phyloP scores from a whole-genome alignment of 805 yeast genomes.

The Candida hungchunana region DNA sequence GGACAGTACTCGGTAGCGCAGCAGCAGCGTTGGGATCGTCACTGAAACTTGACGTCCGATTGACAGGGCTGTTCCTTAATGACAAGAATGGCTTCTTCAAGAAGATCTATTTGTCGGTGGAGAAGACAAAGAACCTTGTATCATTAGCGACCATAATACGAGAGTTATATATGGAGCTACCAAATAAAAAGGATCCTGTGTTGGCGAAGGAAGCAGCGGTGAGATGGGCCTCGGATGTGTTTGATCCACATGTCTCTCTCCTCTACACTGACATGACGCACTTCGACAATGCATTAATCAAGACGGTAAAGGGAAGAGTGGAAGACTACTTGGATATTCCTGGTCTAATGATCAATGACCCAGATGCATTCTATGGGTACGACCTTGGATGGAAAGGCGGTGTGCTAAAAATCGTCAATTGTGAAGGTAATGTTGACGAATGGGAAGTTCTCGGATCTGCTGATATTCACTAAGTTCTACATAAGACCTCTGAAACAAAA shows the following conservation, averaged over 20 bases:
- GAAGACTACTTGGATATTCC: conserved; percentile 53
- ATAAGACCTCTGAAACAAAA: not conserved
- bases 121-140: conserved; percentile 22
- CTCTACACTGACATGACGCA: conserved; percentile 64
- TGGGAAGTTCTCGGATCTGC: conserved; percentile 61
- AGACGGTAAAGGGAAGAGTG: conserved; percentile 60
- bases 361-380: conserved; percentile 22
- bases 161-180: conserved; percentile 50
- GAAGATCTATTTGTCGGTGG: conserved; percentile 21
- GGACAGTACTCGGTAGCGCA: conserved; percentile 52
- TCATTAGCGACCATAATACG: conserved; percentile 45
- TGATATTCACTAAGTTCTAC: conserved; percentile 26
- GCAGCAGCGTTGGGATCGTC: conserved; percentile 44
- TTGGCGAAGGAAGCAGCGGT: conserved; percentile 42
- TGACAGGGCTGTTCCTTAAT: conserved; percentile 17
- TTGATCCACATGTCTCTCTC: conserved; percentile 69
- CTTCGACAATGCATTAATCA: conserved; percentile 60
- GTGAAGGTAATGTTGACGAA: conserved; percentile 66
- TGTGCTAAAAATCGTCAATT: conserved; percentile 54
- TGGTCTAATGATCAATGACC: conserved; percentile 11
- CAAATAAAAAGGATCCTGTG: conserved; percentile 26
- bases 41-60: conserved; percentile 11
- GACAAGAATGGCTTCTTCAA: conserved; percentile 21
- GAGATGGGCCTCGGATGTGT: conserved; percentile 54
- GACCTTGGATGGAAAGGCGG: conserved; percentile 61